Conservation (phyloP, 129 eudicot genomes). For the Centrapalus pauciflorus region DNA sequence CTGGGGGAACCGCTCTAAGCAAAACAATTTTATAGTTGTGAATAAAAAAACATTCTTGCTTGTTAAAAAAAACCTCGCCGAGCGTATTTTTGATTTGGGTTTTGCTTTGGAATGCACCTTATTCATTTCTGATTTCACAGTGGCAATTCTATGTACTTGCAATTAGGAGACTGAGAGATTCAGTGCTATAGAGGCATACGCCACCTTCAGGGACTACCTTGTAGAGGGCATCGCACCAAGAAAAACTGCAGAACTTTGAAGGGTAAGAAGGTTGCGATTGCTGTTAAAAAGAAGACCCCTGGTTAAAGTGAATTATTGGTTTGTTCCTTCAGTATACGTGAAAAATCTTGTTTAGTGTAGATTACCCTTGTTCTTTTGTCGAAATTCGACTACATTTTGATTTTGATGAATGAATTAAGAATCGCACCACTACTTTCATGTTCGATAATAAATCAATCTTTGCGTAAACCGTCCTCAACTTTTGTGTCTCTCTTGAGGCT, state of each 20-base stretch:
- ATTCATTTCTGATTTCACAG: slow-evolving; percentile 32
- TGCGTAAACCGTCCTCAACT: not conserved
- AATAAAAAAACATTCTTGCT: no score
- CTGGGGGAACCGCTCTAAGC: no score
- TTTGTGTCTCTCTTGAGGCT: not conserved
- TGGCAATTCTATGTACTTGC: slow-evolving; percentile 82
- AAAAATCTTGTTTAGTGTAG: not conserved
- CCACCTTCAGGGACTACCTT: slow-evolving; percentile 91
- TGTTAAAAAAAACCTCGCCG: no score
- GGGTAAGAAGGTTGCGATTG: slow-evolving; percentile 64
- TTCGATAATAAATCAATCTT: not conserved
- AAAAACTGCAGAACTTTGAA: slow-evolving; percentile 70
- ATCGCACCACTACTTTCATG: no score
- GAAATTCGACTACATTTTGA: not conserved
- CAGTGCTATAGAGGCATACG: slow-evolving; percentile 92
- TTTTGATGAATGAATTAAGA: not conserved
- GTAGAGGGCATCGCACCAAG: slow-evolving; percentile 94
- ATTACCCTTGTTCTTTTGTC: not conserved
- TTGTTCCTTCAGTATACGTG: not conserved
- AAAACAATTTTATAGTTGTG: no score
- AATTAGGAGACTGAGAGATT: slow-evolving; percentile 79
- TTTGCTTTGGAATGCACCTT: not conserved
- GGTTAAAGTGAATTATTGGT: slow-evolving; percentile 1
- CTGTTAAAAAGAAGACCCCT: slow-evolving; percentile 71
- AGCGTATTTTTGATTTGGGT: not conserved